These are phyloP conservation scores for Ramaria rubella DNA, from an alignment of 768 basidiomycete species.

Conservation along the genomic window DNA sequence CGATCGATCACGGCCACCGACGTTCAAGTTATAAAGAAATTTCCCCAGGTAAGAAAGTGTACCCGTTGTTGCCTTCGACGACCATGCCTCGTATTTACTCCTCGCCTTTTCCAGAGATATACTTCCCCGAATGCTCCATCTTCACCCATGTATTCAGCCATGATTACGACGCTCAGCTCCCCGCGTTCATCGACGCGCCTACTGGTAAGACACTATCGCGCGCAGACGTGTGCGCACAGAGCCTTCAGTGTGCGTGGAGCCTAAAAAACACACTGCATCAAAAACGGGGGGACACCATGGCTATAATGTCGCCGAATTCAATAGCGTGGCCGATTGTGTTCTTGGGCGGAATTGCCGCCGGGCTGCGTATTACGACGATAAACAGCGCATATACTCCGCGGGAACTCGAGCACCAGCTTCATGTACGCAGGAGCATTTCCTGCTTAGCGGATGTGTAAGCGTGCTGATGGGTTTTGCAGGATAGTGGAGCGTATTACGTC, in stretches of 20 bases:
- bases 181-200: conserved; percentile 62
- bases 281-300: conserved; percentile 48
- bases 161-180: conserved; percentile 23
- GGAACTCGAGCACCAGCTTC: conserved; percentile 69
- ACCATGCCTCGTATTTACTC: conserved; percentile 35
- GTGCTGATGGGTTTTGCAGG: conserved; percentile 19
- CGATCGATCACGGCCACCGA: too few relatives aligned
- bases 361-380: conserved; percentile 61
- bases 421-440: neutral
- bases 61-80: too few relatives aligned
- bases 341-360: conserved; percentile 52
- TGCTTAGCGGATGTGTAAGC: neutral
- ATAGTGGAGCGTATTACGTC: conserved; percentile 58
- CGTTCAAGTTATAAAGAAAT: too few relatives aligned
- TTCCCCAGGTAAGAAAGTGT: too few relatives aligned
- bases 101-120: conserved; percentile 35
- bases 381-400: conserved; percentile 62
- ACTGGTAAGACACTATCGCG: conserved; percentile 54
- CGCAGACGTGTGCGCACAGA: conserved; percentile 42
- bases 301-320: conserved; percentile 67
- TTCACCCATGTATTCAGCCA: conserved; percentile 43
- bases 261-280: conserved; percentile 32
- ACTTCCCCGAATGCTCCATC: conserved; percentile 36
- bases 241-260: conserved; percentile 54
- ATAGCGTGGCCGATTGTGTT: conserved; percentile 48